These are phyloP conservation scores for Platanus orientalis DNA, from an alignment of 164 flowering plant species.

Conservation along the genomic window DNA sequence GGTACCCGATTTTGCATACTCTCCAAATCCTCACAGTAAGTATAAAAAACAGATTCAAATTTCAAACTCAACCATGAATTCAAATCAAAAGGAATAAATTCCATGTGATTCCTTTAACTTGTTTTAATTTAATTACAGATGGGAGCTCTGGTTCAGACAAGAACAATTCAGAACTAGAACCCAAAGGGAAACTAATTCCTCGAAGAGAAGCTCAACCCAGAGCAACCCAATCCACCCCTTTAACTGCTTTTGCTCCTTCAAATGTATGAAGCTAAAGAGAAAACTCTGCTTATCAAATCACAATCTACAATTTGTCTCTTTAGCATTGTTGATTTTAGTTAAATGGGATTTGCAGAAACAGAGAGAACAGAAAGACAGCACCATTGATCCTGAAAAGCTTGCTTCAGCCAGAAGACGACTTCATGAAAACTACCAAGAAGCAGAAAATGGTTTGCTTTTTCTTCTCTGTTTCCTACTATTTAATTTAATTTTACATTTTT, in stretches of 20 bases:
- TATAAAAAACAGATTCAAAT: constrained; percentile 16
- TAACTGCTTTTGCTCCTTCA: constrained; percentile 29
- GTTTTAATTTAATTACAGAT: constrained; percentile 28
- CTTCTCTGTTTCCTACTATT: neutral
- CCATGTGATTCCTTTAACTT: neutral
- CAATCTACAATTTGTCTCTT: neutral
- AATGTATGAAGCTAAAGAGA: constrained; percentile 25
- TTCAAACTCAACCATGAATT: neutral
- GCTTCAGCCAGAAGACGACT: constrained; percentile 88
- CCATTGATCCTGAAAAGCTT: constrained; percentile 61
- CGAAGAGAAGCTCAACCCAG: constrained; percentile 37
- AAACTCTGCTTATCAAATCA: neutral
- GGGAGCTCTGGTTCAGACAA: constrained; percentile 63
- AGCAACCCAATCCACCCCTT: constrained; percentile 29
- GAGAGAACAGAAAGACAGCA: constrained; percentile 38
- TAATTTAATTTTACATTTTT: neutral
- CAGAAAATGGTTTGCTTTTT: constrained; percentile 67
- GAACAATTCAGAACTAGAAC: constrained; percentile 48
- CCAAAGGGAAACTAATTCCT: constrained; percentile 37
- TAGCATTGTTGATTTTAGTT: neutral
- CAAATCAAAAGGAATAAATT: neutral
- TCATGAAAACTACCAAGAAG: constrained; percentile 86
- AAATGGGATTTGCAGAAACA: constrained; percentile 40
- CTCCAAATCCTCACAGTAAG: constrained; percentile 82
- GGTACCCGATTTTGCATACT: constrained; percentile 77